These are phyloP conservation scores for Blastobotrys chiropterorum DNA, from an alignment of 805 yeast genomes.

Conservation along the genomic window DNA sequence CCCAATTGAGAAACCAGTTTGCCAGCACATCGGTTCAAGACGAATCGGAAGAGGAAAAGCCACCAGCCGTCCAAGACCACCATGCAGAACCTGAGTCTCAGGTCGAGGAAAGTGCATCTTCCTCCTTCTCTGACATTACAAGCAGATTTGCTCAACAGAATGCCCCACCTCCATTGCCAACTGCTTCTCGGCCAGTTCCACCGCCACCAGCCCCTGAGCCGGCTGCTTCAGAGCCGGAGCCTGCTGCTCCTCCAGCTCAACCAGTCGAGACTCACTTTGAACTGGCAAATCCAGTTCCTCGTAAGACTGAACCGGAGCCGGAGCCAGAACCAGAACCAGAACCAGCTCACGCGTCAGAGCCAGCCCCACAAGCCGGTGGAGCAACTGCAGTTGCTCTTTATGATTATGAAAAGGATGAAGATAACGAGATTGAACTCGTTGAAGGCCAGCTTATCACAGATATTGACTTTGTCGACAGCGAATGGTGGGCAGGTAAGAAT, in stretches of 20 bases:
- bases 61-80: too few relatives aligned
- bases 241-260: slow-evolving; percentile 11
- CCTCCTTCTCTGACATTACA: slow-evolving; percentile 25
- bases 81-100: slow-evolving; percentile 18
- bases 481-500: slow-evolving; percentile 89
- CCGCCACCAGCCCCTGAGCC: slow-evolving; percentile 18
- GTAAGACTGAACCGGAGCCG: slow-evolving; percentile 10
- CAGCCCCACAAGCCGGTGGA: slow-evolving; percentile 3
- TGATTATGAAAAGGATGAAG: slow-evolving; percentile 70
- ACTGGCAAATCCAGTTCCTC: slow-evolving; percentile 20
- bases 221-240: slow-evolving; percentile 13
- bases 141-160: slow-evolving; percentile 21
- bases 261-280: slow-evolving; percentile 21
- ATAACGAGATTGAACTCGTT: slow-evolving; percentile 59
- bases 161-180: slow-evolving; percentile 10
- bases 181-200: slow-evolving; percentile 14
- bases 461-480: slow-evolving; percentile 65
- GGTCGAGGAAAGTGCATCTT: slow-evolving; percentile 11
- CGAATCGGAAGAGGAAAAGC: slow-evolving; percentile 2
- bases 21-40: slow-evolving; percentile 9
- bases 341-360: neutral
- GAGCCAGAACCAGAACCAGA: slow-evolving; percentile 6
- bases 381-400: slow-evolving; percentile 71
- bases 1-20: slow-evolving; percentile 12
- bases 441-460: slow-evolving; percentile 65